Evolutionary conservation across 148 eudicot species (phyloP), one percentile per base, ranked within the genome.

Genomic region (Fagopyrum homotropicum): DNA sequence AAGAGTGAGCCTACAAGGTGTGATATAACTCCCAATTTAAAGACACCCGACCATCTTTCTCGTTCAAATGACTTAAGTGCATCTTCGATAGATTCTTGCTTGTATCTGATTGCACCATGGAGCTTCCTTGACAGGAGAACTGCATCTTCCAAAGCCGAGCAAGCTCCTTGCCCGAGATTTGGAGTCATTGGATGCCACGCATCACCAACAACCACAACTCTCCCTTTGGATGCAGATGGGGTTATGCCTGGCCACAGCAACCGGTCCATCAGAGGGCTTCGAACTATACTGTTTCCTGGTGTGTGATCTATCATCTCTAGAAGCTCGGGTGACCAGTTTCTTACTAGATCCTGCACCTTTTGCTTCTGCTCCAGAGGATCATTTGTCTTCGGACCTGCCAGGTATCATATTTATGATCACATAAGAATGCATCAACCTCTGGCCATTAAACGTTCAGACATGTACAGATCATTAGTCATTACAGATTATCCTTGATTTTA

Each of bases 131-230:
- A 83, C 80, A 96, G 77, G 73, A 89, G 85, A 3, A 96, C 82
- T 0, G 99, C 81, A 72, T 96, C 99, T 71, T 90, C 99, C 44
- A 96, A 74, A 0, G 99, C 98, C 80, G 91, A 87, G 64, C 98
- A 96, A 9, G 91, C 99, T 11, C 99, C 99, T 85, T 96, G 98
- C 35, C 98, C 99, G 1, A 92, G 92, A 84, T 92, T 96, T 8
- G 99, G 99, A 51, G 99, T 92, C 98, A 96, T 96, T 0, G 98
- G 98, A 72, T 96, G 99, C 99, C 99, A 96, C 2, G 99, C 99
- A 72, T 96, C 99, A 4, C 99, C 99, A 26, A 84, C 98, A 6
- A 96, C 88, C 74, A 90, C 99, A 4, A 87, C 88, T n/a, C 85
- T 83, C 30, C 89, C 92, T 11, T 72, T 78, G 72, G 86, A 80